Conservation (phyloP, 257 asterid species). For the Leptodermis oblonga region DNA sequence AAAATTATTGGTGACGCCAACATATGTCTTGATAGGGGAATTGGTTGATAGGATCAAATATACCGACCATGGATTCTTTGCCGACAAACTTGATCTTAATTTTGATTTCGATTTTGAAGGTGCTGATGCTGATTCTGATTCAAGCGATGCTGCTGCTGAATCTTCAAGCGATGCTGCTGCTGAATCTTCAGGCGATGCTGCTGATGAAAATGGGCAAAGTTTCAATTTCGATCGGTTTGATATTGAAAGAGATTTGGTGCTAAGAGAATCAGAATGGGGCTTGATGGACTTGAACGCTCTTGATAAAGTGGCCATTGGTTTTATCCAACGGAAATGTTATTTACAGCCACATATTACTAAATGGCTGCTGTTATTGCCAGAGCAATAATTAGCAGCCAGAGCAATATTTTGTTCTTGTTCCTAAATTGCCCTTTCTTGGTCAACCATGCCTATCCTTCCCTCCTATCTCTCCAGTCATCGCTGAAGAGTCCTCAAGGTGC, state of each 20-base stretch:
- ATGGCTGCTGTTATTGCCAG: too few species aligned
- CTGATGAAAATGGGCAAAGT: background rate
- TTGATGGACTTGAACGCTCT: constrained; percentile 58
- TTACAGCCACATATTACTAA: too few species aligned
- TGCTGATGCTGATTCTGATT: constrained; percentile 22
- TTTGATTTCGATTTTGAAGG: constrained; percentile 14
- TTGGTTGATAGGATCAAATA: constrained; percentile 75
- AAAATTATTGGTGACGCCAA: constrained; percentile 78
- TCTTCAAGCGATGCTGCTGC: too few species aligned
- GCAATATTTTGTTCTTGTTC: too few species aligned
- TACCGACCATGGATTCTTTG: constrained; percentile 49
- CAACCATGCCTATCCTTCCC: too few species aligned
- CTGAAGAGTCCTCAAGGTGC: too few species aligned
- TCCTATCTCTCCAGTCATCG: too few species aligned
- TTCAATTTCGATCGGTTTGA: constrained; percentile 18
- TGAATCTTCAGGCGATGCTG: constrained; percentile 4
- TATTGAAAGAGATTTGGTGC: constrained; percentile 16
- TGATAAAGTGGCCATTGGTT: constrained; percentile 50
- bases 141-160: too few species aligned
- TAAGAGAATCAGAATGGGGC: constrained; percentile 28
- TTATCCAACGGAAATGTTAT: too few species aligned
- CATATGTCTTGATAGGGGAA: constrained; percentile 70
- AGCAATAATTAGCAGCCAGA: too few species aligned
- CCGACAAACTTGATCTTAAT: constrained; percentile 22
- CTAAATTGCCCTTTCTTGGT: too few species aligned